Base-by-base conservation (phyloP, 345 rosid species). In the Eucalyptus erythrocorys region DNA sequence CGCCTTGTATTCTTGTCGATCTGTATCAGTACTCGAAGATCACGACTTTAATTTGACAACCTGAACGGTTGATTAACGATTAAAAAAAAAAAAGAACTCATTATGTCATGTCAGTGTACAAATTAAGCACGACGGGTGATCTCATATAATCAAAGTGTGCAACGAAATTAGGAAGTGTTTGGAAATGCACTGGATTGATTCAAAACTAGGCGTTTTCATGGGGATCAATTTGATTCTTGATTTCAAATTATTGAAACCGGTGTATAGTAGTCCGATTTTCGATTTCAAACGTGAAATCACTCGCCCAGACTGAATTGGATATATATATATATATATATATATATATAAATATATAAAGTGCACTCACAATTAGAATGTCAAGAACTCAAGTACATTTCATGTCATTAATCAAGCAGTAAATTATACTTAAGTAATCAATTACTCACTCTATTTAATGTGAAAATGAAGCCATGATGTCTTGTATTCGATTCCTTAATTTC, bases 221-320 rank as follows among this genome's bases (percentile, higher is more conserved):
- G 24, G 55, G 10, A 51, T 51, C 1, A 2, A 51, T 51, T 51
- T 51, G 55, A 51, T 51, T 51, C 1, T 19, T 51, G 10, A 51
- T 51, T 51, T 19, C 24, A 51, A 19, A 19, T 51, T 51, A 51
- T 0, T 51, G 10, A 2, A 51, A 51, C 55, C 0, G 0, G 4
- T 7, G 1, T 51, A 24, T 19, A 51, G 3, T 0, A 0, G 4
- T 51, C 4, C 0, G 1, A 1, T 51, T 51, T 51, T 51, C 0
- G 2, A 51, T 51, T 51, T 51, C 0, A 51, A 51, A 1, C 24
- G 0, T 51, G 55, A 51, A 3, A 51, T 0, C 1, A 51, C 4
- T 19, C 2, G 4, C 0, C 0, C 0, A 51, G 2, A 51, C 10
- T 0, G 24, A 10, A 19, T 51, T 51, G 55, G 24, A 51, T 51